Conservation (phyloP, 2,329 filamentous ascomycete species). For the Penicillium nordicum region DNA sequence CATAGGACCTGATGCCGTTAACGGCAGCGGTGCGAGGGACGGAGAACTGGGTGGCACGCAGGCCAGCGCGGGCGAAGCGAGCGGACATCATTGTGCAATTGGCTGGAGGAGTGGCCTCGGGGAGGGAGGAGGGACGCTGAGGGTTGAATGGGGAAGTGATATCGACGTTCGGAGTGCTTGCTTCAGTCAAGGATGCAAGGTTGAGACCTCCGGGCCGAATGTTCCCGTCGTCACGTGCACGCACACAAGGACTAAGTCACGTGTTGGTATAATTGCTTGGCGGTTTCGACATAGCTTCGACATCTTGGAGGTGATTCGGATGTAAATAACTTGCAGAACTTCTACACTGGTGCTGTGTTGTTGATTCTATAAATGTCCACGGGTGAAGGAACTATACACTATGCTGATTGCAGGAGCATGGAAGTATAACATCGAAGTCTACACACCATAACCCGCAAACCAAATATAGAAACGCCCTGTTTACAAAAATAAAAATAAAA, state of each 20-base stretch:
- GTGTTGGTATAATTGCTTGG: background rate
- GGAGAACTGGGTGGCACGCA: slow-evolving; percentile 51
- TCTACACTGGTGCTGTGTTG: background rate
- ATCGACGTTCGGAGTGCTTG: slow-evolving; percentile 25
- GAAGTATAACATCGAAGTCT: background rate
- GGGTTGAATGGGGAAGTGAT: slow-evolving; percentile 25
- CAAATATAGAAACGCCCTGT: background rate
- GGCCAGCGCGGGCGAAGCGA: slow-evolving; percentile 55
- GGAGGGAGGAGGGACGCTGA: slow-evolving; percentile 17
- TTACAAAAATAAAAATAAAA: background rate
- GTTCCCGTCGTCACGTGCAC: slow-evolving; percentile 18
- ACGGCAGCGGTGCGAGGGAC: slow-evolving; percentile 40
- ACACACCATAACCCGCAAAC: background rate
- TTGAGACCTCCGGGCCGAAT: slow-evolving; percentile 26
- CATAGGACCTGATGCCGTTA: slow-evolving; percentile 67
- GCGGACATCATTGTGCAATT: slow-evolving; percentile 52
- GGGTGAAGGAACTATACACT: too few species aligned
- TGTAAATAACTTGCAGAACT: background rate
- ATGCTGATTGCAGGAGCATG: background rate
- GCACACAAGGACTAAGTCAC: slow-evolving; percentile 3
- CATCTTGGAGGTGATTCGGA: background rate
- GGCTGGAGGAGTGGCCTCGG: slow-evolving; percentile 23
- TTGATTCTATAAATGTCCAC: too few species aligned
- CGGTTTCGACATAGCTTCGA: background rate
- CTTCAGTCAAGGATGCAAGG: slow-evolving; percentile 22